Evolutionary conservation across 768 basidiomycete genomes (phyloP).

Genomic region (Phylloporus rhodoxanthus): DNA sequence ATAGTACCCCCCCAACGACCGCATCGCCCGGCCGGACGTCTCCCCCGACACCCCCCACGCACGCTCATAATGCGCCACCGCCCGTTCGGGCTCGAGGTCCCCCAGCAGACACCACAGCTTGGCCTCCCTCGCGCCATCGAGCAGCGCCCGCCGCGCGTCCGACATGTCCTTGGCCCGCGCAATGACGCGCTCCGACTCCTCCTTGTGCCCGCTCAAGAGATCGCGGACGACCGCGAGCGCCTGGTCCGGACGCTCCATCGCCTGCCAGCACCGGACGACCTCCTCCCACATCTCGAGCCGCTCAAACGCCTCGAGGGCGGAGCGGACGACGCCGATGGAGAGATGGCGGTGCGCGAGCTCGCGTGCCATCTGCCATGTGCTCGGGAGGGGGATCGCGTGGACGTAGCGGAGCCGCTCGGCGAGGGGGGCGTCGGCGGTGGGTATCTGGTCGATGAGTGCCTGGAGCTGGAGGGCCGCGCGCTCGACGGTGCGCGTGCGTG

Average conservation of each 20-base stretch:
- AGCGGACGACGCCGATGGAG: conserved; percentile 79
- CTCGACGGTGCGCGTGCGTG: conserved; percentile 88
- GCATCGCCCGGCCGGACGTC: conserved; percentile 85
- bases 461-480: conserved; percentile 89
- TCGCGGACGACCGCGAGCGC: conserved; percentile 80
- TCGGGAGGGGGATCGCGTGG: conserved; percentile 76
- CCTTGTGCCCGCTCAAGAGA: conserved; percentile 74
- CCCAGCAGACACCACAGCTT: conserved; percentile 95
- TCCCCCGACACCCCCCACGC: conserved; percentile 81
- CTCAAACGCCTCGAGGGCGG: conserved; percentile 90
- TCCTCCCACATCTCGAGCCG: conserved; percentile 99
- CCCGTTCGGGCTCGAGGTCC: conserved; percentile 74
- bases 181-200: conserved; percentile 73
- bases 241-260: conserved; percentile 72
- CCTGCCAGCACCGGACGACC: conserved; percentile 81
- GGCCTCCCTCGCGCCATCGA: conserved; percentile 71
- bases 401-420: conserved; percentile 75
- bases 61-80: conserved; percentile 66
- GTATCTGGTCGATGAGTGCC: conserved; percentile 96
- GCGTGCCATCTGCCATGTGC: conserved; percentile 88
- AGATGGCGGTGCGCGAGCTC: conserved; percentile 85
- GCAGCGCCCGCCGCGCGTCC: conserved; percentile 34
- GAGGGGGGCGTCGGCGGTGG: conserved; percentile 69
- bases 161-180: conserved; percentile 51
- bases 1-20: conserved; percentile 81